Percentiles rank a stretch among this genome's conserved stretches.
Evolutionary conservation across 2,329 filamentous ascomycete species (phyloP).

Genomic region (Dactylellina leptospora): DNA sequence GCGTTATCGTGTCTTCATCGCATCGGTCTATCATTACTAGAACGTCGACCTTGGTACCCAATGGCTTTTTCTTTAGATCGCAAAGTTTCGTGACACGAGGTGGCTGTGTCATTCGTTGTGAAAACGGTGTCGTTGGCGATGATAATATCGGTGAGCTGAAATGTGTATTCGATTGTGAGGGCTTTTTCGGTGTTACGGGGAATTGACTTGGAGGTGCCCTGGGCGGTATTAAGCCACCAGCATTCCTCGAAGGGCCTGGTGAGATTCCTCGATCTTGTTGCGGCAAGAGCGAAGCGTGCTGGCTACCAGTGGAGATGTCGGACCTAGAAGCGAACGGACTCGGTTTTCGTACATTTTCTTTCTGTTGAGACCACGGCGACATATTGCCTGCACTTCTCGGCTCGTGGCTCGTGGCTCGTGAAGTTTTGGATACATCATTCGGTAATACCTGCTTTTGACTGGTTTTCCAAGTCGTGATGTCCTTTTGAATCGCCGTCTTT

Average conservation of each 20-base stretch:
- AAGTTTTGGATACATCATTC: conserved; percentile 14
- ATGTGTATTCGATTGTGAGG: conserved; percentile 33
- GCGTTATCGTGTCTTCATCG: conserved; percentile 37
- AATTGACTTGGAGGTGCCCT: not conserved
- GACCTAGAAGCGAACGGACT: not conserved
- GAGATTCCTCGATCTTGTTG: conserved; percentile 25
- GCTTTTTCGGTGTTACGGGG: conserved; percentile 16
- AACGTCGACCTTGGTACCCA: conserved; percentile 20
- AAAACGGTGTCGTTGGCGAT: conserved; percentile 20
- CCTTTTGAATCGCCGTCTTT: conserved; percentile 15
- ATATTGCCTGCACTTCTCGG: not conserved
- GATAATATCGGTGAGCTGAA: conserved; percentile 36
- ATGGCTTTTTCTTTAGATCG: conserved; percentile 41
- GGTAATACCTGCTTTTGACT: conserved; percentile 28
- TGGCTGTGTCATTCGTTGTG: conserved; percentile 40
- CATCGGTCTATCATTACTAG: conserved; percentile 22
- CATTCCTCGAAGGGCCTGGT: conserved; percentile 11
- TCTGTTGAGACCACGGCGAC: conserved; percentile 10
- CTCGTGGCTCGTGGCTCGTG: not conserved
- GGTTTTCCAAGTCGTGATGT: conserved; percentile 16
- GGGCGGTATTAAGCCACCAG: not conserved
- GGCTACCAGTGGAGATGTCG: not conserved
- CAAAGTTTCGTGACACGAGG: conserved; percentile 39
- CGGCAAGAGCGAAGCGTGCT: conserved; percentile 1
- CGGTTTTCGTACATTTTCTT: conserved; percentile 10